phyloP scores from a whole-genome alignment of 1,284 basidiomycete species.

The Sporisorium iseilematis-ciliati region DNA sequence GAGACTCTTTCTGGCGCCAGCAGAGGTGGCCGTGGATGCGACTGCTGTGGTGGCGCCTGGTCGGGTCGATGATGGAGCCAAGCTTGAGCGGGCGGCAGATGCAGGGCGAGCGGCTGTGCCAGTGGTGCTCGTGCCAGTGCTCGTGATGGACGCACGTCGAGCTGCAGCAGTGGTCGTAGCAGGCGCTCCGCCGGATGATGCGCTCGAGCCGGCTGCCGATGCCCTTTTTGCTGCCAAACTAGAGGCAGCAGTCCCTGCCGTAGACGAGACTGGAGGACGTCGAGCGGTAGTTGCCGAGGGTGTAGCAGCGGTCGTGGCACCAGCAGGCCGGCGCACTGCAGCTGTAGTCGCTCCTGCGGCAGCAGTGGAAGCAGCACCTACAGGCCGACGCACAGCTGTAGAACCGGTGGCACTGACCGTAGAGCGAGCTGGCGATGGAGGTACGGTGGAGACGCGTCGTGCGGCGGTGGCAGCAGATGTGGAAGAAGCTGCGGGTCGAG shows the following conservation, averaged over 20 bases:
- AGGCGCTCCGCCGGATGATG: conserved; percentile 30
- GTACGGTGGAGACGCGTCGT: conserved; percentile 34
- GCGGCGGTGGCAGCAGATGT: conserved; percentile 19
- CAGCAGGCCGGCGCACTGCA: conserved; percentile 31
- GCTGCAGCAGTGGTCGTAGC: conserved; percentile 30
- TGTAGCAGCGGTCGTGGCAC: conserved; percentile 21
- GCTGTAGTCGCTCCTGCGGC: conserved; percentile 17
- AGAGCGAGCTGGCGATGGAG: conserved; percentile 44
- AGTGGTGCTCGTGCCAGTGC: conserved; percentile 34
- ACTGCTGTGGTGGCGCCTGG: conserved; percentile 12
- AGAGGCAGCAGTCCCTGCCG: conserved; percentile 21
- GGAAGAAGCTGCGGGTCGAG: conserved; percentile 20
- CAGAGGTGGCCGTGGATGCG: conserved; percentile 16
- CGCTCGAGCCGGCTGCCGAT: conserved; percentile 31
- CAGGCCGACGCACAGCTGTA: conserved; percentile 17
- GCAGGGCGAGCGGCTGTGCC: conserved; percentile 29
- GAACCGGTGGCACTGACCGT: conserved; percentile 19
- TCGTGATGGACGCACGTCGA: conserved; percentile 47
- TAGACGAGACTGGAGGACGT: conserved; percentile 42
- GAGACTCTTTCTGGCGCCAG: conserved; percentile 34
- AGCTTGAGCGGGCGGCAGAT: conserved; percentile 27
- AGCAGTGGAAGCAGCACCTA: conserved; percentile 13
- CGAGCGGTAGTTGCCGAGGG: conserved; percentile 31
- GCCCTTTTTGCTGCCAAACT: conserved; percentile 31
- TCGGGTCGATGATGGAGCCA: conserved; percentile 23